Evolutionary conservation across 129 eudicot species (phyloP).

Genomic region (Tagetes erecta): DNA sequence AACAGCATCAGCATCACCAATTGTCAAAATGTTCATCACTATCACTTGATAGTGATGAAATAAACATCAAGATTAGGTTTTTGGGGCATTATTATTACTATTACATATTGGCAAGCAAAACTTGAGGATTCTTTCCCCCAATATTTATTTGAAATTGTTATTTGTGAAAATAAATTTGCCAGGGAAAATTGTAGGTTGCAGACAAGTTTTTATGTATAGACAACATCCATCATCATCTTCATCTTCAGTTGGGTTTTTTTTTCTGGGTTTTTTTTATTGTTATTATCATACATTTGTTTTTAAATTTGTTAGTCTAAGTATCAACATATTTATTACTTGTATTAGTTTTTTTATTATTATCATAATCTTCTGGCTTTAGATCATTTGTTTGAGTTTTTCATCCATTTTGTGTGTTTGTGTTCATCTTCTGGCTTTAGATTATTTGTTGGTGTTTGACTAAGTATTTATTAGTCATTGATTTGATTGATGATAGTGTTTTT

Average conservation of each 20-base stretch:
- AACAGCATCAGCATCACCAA: constrained; percentile 5
- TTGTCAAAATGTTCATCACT: constrained; percentile 34
- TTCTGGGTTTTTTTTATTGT: constrained; percentile 50
- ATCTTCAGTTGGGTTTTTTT: constrained; percentile 31
- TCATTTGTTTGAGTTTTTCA: constrained; percentile 1
- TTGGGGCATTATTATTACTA: constrained; percentile 17
- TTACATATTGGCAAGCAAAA: constrained; percentile 21
- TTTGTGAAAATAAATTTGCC: constrained; percentile 69
- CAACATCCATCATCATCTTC: constrained; percentile 34
- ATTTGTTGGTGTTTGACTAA: constrained; percentile 3
- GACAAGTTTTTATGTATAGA: constrained; percentile 71
- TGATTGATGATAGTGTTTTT: not conserved
- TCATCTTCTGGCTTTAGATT: not conserved
- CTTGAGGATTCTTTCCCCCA: constrained; percentile 41
- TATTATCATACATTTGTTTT: constrained; percentile 53
- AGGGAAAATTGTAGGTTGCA: constrained; percentile 55
- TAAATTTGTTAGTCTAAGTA: constrained; percentile 51
- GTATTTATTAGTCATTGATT: not conserved
- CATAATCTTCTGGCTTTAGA: constrained; percentile 8
- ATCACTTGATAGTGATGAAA: constrained; percentile 35
- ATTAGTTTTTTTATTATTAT: constrained; percentile 23
- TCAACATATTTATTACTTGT: constrained; percentile 62
- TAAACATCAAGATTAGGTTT: constrained; percentile 26
- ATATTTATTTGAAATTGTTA: constrained; percentile 59
- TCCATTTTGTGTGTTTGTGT: constrained; percentile 12